A percentile compares a stretch with the other conserved stretches of the same genome.
Conservation (phyloP, 2,329 filamentous ascomycete species). For the Diaporthe vexans region DNA sequence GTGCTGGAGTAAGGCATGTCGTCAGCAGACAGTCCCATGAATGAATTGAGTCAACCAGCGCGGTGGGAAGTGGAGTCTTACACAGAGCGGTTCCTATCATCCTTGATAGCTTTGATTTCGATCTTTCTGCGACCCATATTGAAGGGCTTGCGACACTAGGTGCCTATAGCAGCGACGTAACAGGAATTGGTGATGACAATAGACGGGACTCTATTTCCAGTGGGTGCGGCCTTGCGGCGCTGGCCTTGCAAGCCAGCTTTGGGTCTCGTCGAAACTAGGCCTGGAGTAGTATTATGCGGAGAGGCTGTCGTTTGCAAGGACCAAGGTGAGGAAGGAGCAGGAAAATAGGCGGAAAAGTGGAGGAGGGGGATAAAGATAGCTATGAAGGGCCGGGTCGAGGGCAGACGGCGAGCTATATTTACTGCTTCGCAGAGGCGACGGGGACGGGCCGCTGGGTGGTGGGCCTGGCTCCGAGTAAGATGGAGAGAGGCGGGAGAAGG, state of each 20-base stretch:
- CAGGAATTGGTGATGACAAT: slow-evolving; percentile 27
- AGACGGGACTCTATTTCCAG: slow-evolving; percentile 39
- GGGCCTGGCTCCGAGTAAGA: slow-evolving; percentile 12
- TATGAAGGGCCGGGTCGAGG: slow-evolving; percentile 31
- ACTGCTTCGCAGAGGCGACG: neutral
- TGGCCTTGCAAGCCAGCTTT: slow-evolving; percentile 39
- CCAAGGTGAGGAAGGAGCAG: slow-evolving; percentile 17
- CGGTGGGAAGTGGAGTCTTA: slow-evolving; percentile 63
- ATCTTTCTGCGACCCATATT: slow-evolving; percentile 98
- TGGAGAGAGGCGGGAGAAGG: slow-evolving; percentile 16
- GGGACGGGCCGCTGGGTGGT: slow-evolving; percentile 20
- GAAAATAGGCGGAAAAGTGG: slow-evolving; percentile 23
- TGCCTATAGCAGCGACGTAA: slow-evolving; percentile 34
- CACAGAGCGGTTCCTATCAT: slow-evolving; percentile 98
- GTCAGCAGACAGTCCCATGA: slow-evolving; percentile 29
- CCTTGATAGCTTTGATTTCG: slow-evolving; percentile 99
- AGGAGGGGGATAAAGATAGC: slow-evolving; percentile 38
- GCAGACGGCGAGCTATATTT: slow-evolving; percentile 31
- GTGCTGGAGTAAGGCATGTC: slow-evolving; percentile 69
- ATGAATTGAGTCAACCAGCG: neutral
- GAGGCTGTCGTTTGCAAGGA: neutral
- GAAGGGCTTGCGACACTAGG: slow-evolving; percentile 43
- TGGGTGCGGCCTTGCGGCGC: slow-evolving; percentile 37
- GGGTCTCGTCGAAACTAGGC: slow-evolving; percentile 39
- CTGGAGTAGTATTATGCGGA: slow-evolving; percentile 21